Evolutionary conservation across 2,329 filamentous ascomycete genomes (phyloP).

Genomic region (Xylogone sp.): DNA sequence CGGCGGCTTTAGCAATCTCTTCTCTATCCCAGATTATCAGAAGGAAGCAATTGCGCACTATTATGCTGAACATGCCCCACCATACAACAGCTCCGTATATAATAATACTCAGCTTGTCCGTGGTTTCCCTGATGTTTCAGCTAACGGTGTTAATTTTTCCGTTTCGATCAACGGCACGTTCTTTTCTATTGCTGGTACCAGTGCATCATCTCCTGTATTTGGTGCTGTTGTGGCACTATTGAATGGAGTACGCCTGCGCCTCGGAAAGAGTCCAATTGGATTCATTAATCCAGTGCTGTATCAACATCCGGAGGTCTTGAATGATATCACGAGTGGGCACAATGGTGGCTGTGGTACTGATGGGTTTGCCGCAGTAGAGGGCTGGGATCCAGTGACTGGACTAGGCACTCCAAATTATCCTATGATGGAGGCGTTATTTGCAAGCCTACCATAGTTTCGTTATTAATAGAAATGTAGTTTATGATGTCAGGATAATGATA

Average conservation of each 20-base stretch:
- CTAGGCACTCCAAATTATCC: slow-evolving; percentile 27
- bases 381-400: slow-evolving; percentile 32
- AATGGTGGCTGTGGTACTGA: slow-evolving; percentile 28
- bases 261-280: slow-evolving; percentile 30
- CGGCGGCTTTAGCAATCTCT: slow-evolving; percentile 63
- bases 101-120: slow-evolving; percentile 40
- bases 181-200: slow-evolving; percentile 45
- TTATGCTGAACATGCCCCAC: slow-evolving; percentile 19
- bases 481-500: no score
- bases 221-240: slow-evolving; percentile 39
- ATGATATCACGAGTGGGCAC: slow-evolving; percentile 28
- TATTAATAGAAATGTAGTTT: no score
- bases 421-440: slow-evolving; percentile 20
- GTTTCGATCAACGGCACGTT: slow-evolving; percentile 42
- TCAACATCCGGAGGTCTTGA: slow-evolving; percentile 23
- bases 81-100: slow-evolving; percentile 37
- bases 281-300: slow-evolving; percentile 34
- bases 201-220: slow-evolving; percentile 36
- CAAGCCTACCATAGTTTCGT: slow-evolving; percentile 17
- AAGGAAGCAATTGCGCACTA: slow-evolving; percentile 22
- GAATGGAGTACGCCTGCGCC: slow-evolving; percentile 33
- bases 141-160: slow-evolving; percentile 40
- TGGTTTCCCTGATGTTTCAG: slow-evolving; percentile 44
- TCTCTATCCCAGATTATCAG: slow-evolving; percentile 44
- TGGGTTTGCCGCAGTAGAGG: slow-evolving; percentile 26